Evolutionary conservation across 306 rosid genomes (phyloP).

Genomic region (Vigna unguiculata): DNA sequence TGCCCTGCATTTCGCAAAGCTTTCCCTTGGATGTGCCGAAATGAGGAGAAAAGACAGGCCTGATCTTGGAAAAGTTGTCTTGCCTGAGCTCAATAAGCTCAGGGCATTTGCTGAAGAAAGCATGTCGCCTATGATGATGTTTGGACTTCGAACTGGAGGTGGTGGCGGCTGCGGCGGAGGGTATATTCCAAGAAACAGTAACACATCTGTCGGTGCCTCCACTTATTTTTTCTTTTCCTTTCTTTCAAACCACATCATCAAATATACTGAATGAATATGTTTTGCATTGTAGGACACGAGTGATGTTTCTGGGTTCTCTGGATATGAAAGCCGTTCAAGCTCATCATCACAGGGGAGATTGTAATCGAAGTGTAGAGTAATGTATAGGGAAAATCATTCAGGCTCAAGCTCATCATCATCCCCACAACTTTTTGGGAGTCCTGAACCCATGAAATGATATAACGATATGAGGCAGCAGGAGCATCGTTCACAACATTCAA

Average conservation of each 20-base stretch:
- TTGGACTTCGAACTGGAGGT: slow-evolving; percentile 1
- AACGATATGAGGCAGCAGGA: too few relatives aligned
- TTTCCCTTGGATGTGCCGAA: slow-evolving; percentile 81
- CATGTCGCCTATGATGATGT: slow-evolving; percentile 47
- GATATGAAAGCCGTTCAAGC: slow-evolving; percentile 64
- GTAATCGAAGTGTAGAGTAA: neutral
- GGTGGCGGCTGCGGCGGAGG: neutral
- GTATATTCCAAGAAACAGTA: slow-evolving; percentile 9
- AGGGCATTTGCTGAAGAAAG: slow-evolving; percentile 65
- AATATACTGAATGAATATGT: neutral
- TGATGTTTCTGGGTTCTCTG: slow-evolving; percentile 50
- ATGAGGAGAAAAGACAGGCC: slow-evolving; percentile 92
- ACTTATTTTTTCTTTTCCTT: neutral
- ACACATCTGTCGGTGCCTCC: slow-evolving; percentile 43
- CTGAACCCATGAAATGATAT: neutral
- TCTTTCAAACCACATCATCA: too few relatives aligned
- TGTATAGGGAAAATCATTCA: too few relatives aligned
- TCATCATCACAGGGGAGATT: slow-evolving; percentile 48
- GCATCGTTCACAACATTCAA: too few relatives aligned
- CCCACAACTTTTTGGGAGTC: neutral
- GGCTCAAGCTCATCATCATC: too few relatives aligned
- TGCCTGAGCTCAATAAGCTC: slow-evolving; percentile 76
- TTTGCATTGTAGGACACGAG: slow-evolving; percentile 47
- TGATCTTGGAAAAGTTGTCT: slow-evolving; percentile 76
- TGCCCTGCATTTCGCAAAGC: slow-evolving; percentile 65